phyloP scores from a whole-genome alignment of 2,329 filamentous ascomycete species.

The Xylariomycetidae sp. region DNA sequence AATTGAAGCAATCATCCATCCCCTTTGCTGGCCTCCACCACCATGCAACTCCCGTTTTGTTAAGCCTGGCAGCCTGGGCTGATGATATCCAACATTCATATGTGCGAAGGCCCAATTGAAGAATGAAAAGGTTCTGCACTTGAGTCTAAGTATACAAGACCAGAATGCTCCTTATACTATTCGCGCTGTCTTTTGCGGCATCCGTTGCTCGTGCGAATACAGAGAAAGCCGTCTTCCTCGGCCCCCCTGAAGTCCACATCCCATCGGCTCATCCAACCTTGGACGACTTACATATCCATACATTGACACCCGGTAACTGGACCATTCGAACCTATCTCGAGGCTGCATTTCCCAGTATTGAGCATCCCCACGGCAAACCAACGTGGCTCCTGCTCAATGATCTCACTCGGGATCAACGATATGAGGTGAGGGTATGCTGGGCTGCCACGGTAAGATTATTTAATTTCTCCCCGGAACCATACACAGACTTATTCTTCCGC shows the following conservation, averaged over 20 bases:
- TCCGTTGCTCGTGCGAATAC: slow-evolving; percentile 59
- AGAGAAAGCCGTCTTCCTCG: slow-evolving; percentile 86
- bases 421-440: slow-evolving; percentile 93
- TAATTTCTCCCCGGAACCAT: slow-evolving; percentile 20
- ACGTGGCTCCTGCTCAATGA: slow-evolving; percentile 75
- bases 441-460: slow-evolving; percentile 82
- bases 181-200: slow-evolving; percentile 10
- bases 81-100: too few relatives aligned
- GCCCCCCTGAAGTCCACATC: slow-evolving; percentile 52
- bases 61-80: too few relatives aligned
- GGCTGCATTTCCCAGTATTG: slow-evolving; percentile 58
- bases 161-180: slow-evolving; percentile 14
- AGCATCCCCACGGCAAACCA: slow-evolving; percentile 48
- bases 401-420: slow-evolving; percentile 66
- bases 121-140: too few relatives aligned
- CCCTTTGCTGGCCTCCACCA: too few relatives aligned
- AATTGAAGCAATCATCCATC: too few relatives aligned
- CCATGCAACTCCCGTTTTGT: too few relatives aligned
- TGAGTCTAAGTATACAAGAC: too few relatives aligned
- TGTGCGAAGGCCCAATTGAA: too few relatives aligned
- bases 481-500: slow-evolving; percentile 7
- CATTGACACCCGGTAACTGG: slow-evolving; percentile 52
- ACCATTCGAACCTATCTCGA: slow-evolving; percentile 58
- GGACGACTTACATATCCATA: slow-evolving; percentile 55
- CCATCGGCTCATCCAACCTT: slow-evolving; percentile 51